phyloP scores from a whole-genome alignment of 2,329 filamentous ascomycete species.

The Pestalotiopsis sp. region DNA sequence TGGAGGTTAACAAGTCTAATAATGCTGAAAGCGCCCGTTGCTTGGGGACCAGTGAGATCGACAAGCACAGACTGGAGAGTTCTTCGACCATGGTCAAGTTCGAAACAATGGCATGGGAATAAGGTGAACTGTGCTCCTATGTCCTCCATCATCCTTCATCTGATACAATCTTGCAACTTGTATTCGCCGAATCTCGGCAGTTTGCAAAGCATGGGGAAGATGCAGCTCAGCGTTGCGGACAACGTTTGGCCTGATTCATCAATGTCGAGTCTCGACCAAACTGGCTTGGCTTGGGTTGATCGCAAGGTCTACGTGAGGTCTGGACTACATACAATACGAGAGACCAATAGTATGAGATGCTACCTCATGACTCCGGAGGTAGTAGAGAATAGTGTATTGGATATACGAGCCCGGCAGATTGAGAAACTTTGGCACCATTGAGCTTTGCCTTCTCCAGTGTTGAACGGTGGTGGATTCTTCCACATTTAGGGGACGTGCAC shows the following conservation, averaged over 20 bases:
- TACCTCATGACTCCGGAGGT: no score
- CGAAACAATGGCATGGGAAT: not conserved
- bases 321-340: no score
- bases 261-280: no score
- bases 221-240: not conserved
- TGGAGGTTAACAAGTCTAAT: not conserved
- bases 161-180: not conserved
- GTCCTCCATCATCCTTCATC: not conserved
- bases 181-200: not conserved
- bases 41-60: not conserved
- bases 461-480: not conserved
- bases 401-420: not conserved
- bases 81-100: not conserved
- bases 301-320: no score
- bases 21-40: not conserved
- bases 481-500: not conserved
- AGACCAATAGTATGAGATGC: no score
- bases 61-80: not conserved
- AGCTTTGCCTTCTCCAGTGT: not conserved
- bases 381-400: not conserved
- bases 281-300: no score
- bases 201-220: not conserved
- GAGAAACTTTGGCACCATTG: not conserved
- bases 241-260: not conserved
- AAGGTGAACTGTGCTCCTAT: not conserved